Evolutionary conservation across 768 basidiomycete species (phyloP).

Genomic region (Tulasnella sp.): DNA sequence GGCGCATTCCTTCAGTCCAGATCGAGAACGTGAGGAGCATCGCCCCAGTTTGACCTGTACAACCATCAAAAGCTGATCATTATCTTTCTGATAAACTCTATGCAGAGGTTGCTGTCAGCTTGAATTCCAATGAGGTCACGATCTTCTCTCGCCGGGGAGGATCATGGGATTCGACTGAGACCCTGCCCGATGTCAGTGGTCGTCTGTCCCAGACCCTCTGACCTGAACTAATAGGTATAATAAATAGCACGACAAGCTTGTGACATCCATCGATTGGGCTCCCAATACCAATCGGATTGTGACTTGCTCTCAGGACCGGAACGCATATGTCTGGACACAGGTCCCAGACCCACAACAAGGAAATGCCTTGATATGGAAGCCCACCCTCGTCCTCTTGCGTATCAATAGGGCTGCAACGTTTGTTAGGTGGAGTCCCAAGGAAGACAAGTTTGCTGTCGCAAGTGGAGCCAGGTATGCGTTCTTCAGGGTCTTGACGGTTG

Average conservation of each 20-base stretch:
- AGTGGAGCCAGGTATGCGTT: conserved; percentile 74
- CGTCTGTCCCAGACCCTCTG: not conserved
- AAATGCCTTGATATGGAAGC: conserved; percentile 66
- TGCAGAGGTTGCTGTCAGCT: conserved; percentile 79
- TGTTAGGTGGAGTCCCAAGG: conserved; percentile 93
- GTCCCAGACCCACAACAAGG: conserved; percentile 64
- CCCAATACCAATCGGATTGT: conserved; percentile 95
- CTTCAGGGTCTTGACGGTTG: not conserved
- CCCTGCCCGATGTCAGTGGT: conserved; percentile 65
- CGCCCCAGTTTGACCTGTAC: not conserved
- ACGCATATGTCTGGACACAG: conserved; percentile 97
- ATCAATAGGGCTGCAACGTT: conserved; percentile 94
- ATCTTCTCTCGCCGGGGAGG: conserved; percentile 55
- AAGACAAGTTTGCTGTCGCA: conserved; percentile 98
- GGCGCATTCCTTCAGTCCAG: conserved; percentile 82
- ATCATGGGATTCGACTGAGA: conserved; percentile 63
- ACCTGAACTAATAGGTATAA: not conserved
- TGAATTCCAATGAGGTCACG: conserved; percentile 82
- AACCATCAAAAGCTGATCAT: conserved; percentile 13
- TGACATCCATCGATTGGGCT: conserved; percentile 99
- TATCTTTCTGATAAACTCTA: not conserved
- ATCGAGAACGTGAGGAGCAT: conserved; percentile 67
- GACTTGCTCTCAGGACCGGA: conserved; percentile 96
- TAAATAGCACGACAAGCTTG: conserved; percentile 94
- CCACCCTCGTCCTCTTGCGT: conserved; percentile 87